Conservation (phyloP, 2,329 filamentous ascomycete genomes). For the Ophiostoma himal-ulmi region DNA sequence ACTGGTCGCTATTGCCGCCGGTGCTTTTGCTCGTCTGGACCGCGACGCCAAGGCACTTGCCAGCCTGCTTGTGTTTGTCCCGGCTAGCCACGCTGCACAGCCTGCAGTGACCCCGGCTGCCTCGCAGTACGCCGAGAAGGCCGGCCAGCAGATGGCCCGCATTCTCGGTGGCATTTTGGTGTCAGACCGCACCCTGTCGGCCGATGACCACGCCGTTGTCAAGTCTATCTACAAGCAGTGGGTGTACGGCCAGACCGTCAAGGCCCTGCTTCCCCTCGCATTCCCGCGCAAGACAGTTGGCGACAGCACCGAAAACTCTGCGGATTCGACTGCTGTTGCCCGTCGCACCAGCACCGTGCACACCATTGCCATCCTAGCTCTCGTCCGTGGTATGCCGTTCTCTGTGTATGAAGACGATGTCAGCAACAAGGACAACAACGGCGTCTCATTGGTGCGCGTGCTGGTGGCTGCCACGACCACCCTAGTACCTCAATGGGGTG, state of each 20-base stretch:
- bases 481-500: constrained; percentile 36
- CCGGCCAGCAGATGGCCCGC: constrained; percentile 35
- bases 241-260: constrained; percentile 43
- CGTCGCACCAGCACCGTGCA: constrained; percentile 35
- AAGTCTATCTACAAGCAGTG: constrained; percentile 44
- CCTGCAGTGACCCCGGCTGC: constrained; percentile 26
- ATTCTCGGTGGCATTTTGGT: constrained; percentile 40
- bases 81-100: constrained; percentile 20
- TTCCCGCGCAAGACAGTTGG: constrained; percentile 30
- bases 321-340: background rate
- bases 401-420: constrained; percentile 49
- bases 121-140: background rate
- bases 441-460: constrained; percentile 42
- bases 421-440: constrained; percentile 26
- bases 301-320: background rate
- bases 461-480: constrained; percentile 44
- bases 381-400: constrained; percentile 46
- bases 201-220: constrained; percentile 40
- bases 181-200: constrained; percentile 33
- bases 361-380: constrained; percentile 44
- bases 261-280: constrained; percentile 42
- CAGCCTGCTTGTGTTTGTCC: constrained; percentile 29
- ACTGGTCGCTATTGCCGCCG: constrained; percentile 30
- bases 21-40: constrained; percentile 33
- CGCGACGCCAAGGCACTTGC: constrained; percentile 33